Evolutionary conservation across 2,329 filamentous ascomycete genomes (phyloP).

Genomic region (Exophiala bonariae): DNA sequence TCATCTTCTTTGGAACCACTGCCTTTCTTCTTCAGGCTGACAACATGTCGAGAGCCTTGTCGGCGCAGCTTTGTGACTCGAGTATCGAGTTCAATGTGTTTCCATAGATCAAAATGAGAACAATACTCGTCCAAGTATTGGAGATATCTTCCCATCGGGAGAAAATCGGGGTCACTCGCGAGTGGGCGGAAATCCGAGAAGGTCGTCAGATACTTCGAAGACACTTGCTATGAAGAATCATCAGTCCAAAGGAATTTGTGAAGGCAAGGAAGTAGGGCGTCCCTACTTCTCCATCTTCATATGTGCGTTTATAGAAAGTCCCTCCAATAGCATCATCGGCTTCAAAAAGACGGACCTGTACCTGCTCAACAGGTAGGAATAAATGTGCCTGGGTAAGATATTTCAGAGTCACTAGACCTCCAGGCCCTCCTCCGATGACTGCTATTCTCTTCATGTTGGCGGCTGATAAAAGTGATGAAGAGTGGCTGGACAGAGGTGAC

Average conservation of each 20-base stretch:
- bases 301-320: conserved; percentile 8
- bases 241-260: not conserved
- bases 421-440: conserved; percentile 9
- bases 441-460: not conserved
- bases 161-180: conserved; percentile 6
- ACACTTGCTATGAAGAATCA: conserved; percentile 5
- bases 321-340: conserved; percentile 12
- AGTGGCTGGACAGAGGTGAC: too few relatives aligned
- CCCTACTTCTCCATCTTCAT: conserved; percentile 9
- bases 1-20: not conserved
- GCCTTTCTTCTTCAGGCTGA: not conserved
- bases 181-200: conserved; percentile 9
- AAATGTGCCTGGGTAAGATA: conserved; percentile 9
- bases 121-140: conserved; percentile 10
- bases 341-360: conserved; percentile 8
- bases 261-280: not conserved
- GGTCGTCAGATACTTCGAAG: conserved; percentile 7
- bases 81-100: conserved; percentile 9
- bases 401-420: conserved; percentile 12
- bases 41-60: conserved; percentile 2
- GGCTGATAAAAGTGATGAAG: too few relatives aligned
- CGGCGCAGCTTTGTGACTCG: conserved; percentile 8
- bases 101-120: conserved; percentile 7
- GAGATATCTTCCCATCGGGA: conserved; percentile 3
- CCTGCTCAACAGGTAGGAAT: conserved; percentile 1